These are phyloP conservation scores for Citrus australasica DNA, from an alignment of 345 rosid species.

Conservation along the genomic window DNA sequence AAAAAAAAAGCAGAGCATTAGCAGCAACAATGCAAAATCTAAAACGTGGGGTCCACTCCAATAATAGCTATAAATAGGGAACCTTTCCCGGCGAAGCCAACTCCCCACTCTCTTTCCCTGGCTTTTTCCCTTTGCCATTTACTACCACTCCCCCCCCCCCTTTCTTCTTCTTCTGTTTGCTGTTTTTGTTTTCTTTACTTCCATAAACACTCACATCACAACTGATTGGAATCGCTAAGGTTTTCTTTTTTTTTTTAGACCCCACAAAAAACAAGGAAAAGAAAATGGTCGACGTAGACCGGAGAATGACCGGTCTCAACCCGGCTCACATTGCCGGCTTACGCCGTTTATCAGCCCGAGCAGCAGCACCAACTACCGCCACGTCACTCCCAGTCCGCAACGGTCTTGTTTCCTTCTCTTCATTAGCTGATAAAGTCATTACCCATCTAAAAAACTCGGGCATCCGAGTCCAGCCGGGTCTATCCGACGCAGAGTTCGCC, in stretches of 20 bases:
- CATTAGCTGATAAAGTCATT: conserved; percentile 72
- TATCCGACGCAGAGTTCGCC: conserved; percentile 81
- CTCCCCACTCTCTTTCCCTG: background rate
- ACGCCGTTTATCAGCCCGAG: conserved; percentile 93
- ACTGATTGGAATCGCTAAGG: too few relatives aligned
- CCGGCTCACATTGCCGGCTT: conserved; percentile 90
- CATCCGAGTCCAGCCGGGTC: conserved; percentile 76
- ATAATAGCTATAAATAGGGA: conserved; percentile 36
- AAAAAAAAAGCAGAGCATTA: background rate
- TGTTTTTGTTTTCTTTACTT: background rate
- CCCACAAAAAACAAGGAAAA: too few relatives aligned
- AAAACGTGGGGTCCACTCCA: conserved; percentile 25
- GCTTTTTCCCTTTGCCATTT: conserved; percentile 11
- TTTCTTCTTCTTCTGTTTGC: background rate
- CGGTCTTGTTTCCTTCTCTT: conserved; percentile 66
- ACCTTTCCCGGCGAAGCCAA: background rate
- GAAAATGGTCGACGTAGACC: conserved; percentile 95
- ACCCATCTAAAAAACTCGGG: conserved; percentile 65
- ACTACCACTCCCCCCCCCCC: too few relatives aligned
- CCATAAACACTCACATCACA: background rate
- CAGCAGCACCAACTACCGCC: conserved; percentile 63
- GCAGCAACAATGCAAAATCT: conserved; percentile 15
- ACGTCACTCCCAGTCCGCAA: conserved; percentile 47
- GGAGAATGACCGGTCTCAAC: conserved; percentile 84
- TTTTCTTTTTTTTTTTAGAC: background rate